phyloP scores from a whole-genome alignment of 257 asterid genomes.

The Solanum bukasovii region DNA sequence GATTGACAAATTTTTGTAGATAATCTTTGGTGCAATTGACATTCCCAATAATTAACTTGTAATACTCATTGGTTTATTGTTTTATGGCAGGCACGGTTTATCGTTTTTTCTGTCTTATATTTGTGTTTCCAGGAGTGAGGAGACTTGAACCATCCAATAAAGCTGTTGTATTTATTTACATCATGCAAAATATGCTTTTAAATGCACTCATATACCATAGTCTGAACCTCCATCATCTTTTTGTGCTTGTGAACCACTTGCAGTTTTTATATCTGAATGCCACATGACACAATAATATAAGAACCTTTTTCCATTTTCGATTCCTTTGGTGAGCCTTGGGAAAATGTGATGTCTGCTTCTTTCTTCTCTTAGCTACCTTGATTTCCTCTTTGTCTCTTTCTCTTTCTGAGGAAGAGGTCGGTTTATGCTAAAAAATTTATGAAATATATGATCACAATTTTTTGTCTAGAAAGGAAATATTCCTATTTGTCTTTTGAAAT shows the following conservation, averaged over 20 bases:
- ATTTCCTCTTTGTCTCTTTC: background rate
- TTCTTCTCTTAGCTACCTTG: background rate
- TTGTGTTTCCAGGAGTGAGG: background rate
- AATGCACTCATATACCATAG: background rate
- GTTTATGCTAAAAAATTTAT: background rate
- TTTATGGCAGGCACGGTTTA: background rate
- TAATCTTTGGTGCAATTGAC: background rate
- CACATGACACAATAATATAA: background rate
- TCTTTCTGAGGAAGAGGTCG: background rate
- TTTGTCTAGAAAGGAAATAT: background rate
- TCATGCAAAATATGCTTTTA: background rate
- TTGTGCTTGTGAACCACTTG: background rate
- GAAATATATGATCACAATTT: background rate
- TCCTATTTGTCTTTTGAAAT: background rate
- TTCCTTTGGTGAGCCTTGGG: background rate
- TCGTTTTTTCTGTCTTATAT: background rate
- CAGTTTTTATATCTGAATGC: background rate
- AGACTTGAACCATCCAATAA: background rate
- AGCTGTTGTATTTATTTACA: background rate
- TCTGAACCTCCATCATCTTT: background rate
- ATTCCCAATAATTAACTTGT: background rate
- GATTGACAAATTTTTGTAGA: background rate
- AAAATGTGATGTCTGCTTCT: background rate
- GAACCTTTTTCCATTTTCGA: background rate
- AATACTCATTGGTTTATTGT: background rate